Conservation (phyloP, 768 basidiomycete genomes). For the Galerina sulciceps region DNA sequence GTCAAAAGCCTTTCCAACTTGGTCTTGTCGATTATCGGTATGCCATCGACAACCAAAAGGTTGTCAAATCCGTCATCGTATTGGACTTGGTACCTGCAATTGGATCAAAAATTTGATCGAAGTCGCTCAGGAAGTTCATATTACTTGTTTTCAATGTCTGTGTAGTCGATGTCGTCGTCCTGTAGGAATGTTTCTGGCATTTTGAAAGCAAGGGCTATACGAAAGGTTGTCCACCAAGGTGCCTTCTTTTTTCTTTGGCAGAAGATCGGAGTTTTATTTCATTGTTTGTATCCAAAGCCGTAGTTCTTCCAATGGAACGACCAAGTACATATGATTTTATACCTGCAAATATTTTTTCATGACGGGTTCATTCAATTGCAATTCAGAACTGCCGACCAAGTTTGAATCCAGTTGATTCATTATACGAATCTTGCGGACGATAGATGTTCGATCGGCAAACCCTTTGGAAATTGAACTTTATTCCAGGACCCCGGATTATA, state of each 20-base stretch:
- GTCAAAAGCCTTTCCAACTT: conserved; percentile 83
- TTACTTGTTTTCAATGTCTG: conserved; percentile 88
- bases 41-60: conserved; percentile 89
- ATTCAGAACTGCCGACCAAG: no score
- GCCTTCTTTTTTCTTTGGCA: conserved; percentile 22
- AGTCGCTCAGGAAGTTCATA: conserved; percentile 20
- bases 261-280: conserved; percentile 19
- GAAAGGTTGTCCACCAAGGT: no score
- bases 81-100: conserved; percentile 77
- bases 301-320: no score
- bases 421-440: no score
- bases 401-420: no score
- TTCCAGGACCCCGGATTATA: no score
- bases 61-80: conserved; percentile 90
- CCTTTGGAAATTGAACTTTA: no score
- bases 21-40: conserved; percentile 86
- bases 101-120: conserved; percentile 1
- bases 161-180: conserved; percentile 77
- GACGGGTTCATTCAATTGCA: no score
- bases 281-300: conserved; percentile 9
- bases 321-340: no score
- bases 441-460: no score
- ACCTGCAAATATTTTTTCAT: no score
- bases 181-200: conserved; percentile 49
- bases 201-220: conserved; percentile 30